Conservation (phyloP, 2,329 filamentous ascomycete genomes). For the Fusarium pseudoanthophilum region DNA sequence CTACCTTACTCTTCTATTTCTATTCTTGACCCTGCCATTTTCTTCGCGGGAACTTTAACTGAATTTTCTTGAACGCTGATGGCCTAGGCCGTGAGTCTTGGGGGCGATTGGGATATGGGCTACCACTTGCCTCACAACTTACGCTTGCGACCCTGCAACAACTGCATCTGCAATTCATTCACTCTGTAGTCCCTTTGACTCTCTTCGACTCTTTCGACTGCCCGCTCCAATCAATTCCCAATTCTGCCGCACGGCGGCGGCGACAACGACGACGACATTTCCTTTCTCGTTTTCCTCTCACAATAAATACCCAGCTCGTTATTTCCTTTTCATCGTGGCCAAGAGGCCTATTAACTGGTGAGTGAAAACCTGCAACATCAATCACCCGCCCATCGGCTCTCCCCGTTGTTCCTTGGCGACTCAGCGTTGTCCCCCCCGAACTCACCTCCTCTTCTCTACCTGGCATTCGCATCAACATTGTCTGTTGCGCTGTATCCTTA, state of each 20-base stretch:
- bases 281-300: not conserved
- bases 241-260: conserved; percentile 33
- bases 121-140: conserved; percentile 49
- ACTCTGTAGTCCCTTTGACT: conserved; percentile 38
- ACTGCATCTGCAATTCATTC: conserved; percentile 34
- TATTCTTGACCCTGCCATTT: conserved; percentile 28
- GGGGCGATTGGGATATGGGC: conserved; percentile 55
- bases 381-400: conserved; percentile 1
- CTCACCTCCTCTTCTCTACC: conserved; percentile 1
- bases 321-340: conserved; percentile 22
- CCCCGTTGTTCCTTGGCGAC: conserved; percentile 2
- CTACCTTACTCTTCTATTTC: conserved; percentile 16
- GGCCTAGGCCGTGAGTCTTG: conserved; percentile 49
- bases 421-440: conserved; percentile 14
- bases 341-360: conserved; percentile 34
- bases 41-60: conserved; percentile 14
- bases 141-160: conserved; percentile 46
- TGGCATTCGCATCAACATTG: not conserved
- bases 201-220: conserved; percentile 35
- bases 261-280: conserved; percentile 12
- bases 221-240: conserved; percentile 20
- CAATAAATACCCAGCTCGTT: conserved; percentile 14
- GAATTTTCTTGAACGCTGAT: conserved; percentile 44
- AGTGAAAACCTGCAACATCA: conserved; percentile 23
- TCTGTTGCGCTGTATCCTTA: not conserved